phyloP scores from a whole-genome alignment of 1,139 yeast species.

The Candida frijolesensis region DNA sequence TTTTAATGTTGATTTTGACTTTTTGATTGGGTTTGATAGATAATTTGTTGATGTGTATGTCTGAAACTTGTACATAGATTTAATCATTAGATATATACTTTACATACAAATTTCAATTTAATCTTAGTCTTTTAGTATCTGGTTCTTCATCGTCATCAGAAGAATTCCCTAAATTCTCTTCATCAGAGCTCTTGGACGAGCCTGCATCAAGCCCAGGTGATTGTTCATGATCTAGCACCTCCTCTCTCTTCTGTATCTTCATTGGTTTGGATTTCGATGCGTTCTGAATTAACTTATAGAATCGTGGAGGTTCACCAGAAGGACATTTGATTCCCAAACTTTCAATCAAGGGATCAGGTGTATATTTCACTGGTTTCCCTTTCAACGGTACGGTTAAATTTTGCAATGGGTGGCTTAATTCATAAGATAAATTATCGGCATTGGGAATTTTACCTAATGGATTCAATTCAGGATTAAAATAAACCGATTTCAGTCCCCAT shows the following conservation, averaged over 20 bases:
- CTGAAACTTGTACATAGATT: conserved; percentile 15
- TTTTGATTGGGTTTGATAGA: conserved; percentile 1
- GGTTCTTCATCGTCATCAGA: not conserved
- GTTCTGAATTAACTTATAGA: conserved; percentile 42
- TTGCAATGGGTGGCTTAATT: conserved; percentile 18
- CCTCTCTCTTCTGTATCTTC: not conserved
- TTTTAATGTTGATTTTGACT: not conserved
- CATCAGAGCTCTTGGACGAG: not conserved
- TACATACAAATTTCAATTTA: conserved; percentile 6
- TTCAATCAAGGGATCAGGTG: conserved; percentile 32
- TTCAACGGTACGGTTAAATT: conserved; percentile 33
- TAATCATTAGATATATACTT: not conserved
- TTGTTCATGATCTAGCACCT: not conserved
- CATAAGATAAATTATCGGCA: not conserved
- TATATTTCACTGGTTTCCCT: conserved; percentile 16
- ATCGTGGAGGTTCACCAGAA: conserved; percentile 40
- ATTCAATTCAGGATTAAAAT: conserved; percentile 49
- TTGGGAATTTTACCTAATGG: conserved; percentile 48
- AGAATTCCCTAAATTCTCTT: conserved; percentile 5
- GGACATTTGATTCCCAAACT: conserved; percentile 35
- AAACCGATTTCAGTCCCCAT: conserved; percentile 43
- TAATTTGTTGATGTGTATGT: not conserved
- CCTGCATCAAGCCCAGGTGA: conserved; percentile 3
- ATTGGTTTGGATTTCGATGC: conserved; percentile 14
- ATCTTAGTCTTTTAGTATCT: conserved; percentile 10